Conservation (phyloP, 23 red algal genomes). For the Gracilaria gracilis region DNA sequence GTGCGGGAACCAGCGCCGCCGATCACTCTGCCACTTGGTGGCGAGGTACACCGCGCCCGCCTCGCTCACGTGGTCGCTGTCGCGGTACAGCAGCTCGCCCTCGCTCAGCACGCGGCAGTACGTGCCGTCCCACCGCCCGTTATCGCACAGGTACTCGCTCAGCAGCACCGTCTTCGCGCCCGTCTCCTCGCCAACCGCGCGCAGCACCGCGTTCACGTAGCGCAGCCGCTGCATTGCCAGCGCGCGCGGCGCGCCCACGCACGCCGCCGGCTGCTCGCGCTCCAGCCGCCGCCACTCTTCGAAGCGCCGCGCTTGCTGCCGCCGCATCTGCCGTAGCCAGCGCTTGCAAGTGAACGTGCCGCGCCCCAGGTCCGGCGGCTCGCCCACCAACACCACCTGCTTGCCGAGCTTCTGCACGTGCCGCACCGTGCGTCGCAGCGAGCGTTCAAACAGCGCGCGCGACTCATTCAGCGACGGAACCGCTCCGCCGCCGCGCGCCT, state of each 20-base stretch:
- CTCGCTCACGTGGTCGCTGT: constrained; percentile 38
- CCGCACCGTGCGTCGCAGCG: constrained; percentile 21
- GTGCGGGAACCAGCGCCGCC: background rate
- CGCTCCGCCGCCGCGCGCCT: background rate
- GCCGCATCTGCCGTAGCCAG: background rate
- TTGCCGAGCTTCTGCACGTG: background rate
- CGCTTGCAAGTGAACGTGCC: constrained; percentile 40
- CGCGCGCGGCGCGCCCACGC: background rate
- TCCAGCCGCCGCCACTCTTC: background rate
- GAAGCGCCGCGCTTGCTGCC: background rate
- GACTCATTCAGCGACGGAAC: constrained; percentile 26
- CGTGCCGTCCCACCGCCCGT: background rate
- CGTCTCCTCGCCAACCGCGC: background rate
- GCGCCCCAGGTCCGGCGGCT: constrained; percentile 20
- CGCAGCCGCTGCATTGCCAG: constrained; percentile 12
- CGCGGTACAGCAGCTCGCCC: constrained; percentile 9
- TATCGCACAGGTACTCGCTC: constrained; percentile 37
- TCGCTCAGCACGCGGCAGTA: constrained; percentile 26
- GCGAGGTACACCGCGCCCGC: constrained; percentile 29
- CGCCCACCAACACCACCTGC: constrained; percentile 22
- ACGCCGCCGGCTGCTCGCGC: background rate
- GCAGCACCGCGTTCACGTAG: constrained; percentile 1
- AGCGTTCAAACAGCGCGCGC: background rate
- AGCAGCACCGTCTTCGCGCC: background rate
- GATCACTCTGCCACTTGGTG: constrained; percentile 16